Evolutionary conservation across 805 yeast species (phyloP).

Genomic region (Pichia thaimueangensis): DNA sequence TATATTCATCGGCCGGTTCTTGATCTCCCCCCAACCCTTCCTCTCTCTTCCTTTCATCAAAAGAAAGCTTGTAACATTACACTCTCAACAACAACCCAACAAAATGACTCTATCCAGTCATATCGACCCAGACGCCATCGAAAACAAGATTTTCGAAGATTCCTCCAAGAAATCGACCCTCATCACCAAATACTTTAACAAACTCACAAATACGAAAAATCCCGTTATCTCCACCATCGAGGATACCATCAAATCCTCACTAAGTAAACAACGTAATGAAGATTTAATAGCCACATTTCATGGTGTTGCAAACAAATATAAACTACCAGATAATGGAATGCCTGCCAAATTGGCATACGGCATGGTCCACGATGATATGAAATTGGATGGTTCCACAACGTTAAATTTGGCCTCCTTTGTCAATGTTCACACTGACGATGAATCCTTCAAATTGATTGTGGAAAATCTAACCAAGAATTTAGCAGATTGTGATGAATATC

Average conservation of each 20-base stretch:
- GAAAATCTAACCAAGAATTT: slow-evolving; percentile 81
- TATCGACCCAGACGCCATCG: slow-evolving; percentile 39
- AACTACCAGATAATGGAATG: slow-evolving; percentile 53
- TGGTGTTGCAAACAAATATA: slow-evolving; percentile 46
- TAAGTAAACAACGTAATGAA: neutral
- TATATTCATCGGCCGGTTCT: too few species aligned
- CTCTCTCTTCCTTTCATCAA: too few species aligned
- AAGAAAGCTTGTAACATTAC: too few species aligned
- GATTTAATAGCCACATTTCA: slow-evolving; percentile 24
- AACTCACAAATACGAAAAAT: slow-evolving; percentile 14
- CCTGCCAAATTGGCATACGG: slow-evolving; percentile 49
- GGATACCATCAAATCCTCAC: neutral
- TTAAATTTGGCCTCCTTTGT: slow-evolving; percentile 87
- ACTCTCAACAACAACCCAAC: too few species aligned
- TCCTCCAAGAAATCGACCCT: slow-evolving; percentile 9
- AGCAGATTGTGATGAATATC: slow-evolving; percentile 93
- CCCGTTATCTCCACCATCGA: neutral
- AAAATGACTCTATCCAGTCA: slow-evolving; percentile 41
- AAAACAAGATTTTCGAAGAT: slow-evolving; percentile 27
- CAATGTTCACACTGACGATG: slow-evolving; percentile 60
- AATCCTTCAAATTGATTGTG: slow-evolving; percentile 44
- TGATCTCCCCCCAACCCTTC: too few species aligned
- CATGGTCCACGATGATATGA: slow-evolving; percentile 64
- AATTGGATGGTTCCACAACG: slow-evolving; percentile 78
- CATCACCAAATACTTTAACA: slow-evolving; percentile 18